Conservation (phyloP, 2,329 filamentous ascomycete genomes). For the Graphilbum fragrans region DNA sequence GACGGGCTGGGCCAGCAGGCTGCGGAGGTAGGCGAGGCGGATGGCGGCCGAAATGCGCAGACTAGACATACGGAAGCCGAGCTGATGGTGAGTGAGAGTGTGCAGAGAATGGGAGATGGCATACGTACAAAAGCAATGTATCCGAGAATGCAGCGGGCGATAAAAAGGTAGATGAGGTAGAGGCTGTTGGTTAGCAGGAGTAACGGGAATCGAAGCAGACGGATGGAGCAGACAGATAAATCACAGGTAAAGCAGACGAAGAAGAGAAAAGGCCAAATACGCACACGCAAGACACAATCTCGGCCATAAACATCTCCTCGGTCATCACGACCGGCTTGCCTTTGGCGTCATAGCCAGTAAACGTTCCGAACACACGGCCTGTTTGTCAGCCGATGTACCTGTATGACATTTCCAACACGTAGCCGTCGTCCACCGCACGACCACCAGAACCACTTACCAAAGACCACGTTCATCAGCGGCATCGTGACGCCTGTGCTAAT, state of each 20-base stretch:
- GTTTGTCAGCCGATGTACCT: conserved; percentile 2
- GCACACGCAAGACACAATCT: conserved; percentile 18
- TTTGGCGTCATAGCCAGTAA: too few relatives aligned
- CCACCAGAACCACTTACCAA: conserved; percentile 36
- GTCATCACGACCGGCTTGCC: conserved; percentile 15
- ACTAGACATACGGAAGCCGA: conserved; percentile 46
- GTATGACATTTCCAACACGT: too few relatives aligned
- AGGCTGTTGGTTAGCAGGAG: conserved; percentile 24
- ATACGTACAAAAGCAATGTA: conserved; percentile 29
- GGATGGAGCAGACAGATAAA: not conserved
- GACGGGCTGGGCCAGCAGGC: conserved; percentile 52
- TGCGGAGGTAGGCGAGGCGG: conserved; percentile 50
- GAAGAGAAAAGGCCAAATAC: conserved; percentile 2
- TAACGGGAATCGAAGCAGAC: not conserved
- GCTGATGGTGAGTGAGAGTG: conserved; percentile 13
- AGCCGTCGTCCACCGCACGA: too few relatives aligned
- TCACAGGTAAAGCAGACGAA: not conserved
- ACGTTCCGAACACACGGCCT: conserved; percentile 19
- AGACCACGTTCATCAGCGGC: conserved; percentile 48
- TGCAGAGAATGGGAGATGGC: not conserved
- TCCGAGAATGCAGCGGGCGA: conserved; percentile 49
- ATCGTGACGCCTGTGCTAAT: conserved; percentile 42
- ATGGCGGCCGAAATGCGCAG: conserved; percentile 48
- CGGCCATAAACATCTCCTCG: conserved; percentile 14
- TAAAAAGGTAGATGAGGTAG: conserved; percentile 59